Conservation (phyloP, 768 basidiomycete species). For the Leucocoprinus leucothites region DNA sequence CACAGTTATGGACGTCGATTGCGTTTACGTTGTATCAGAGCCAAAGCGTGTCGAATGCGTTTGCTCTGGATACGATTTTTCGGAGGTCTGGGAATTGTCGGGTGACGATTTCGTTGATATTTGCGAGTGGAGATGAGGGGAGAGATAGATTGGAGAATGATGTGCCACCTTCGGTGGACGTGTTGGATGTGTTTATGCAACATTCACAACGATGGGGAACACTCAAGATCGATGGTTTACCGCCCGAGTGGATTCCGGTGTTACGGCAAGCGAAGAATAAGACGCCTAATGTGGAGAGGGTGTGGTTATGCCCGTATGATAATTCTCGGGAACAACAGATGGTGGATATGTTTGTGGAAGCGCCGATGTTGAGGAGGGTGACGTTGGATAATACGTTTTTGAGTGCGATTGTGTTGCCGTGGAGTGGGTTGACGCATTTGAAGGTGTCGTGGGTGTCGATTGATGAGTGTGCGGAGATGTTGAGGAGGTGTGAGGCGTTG, state of each 20-base stretch:
- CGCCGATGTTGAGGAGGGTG: background rate
- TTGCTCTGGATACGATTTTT: conserved; percentile 5
- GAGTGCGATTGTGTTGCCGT: conserved; percentile 5
- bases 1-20: conserved; percentile 12
- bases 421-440: conserved; percentile 1
- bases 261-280: background rate
- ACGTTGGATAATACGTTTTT: conserved; percentile 10
- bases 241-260: conserved; percentile 9
- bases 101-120: conserved; percentile 1
- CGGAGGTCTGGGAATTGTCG: background rate
- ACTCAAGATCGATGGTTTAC: conserved; percentile 8
- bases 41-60: background rate
- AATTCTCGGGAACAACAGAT: conserved; percentile 11
- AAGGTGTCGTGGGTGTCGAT: conserved; percentile 12
- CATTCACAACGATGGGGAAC: conserved; percentile 2
- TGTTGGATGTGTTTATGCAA: background rate
- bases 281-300: background rate
- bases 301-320: conserved; percentile 12
- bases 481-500: background rate
- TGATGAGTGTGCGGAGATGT: conserved; percentile 11
- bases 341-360: conserved; percentile 7
- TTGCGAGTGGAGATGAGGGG: conserved; percentile 7
- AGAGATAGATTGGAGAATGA: conserved; percentile 2
- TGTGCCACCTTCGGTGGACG: background rate
- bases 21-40: conserved; percentile 6